Evolutionary conservation across 768 basidiomycete species (phyloP), one percentile per base, ranked within the genome.

Genomic region (Pseudohyphozyma bogoriensis): DNA sequence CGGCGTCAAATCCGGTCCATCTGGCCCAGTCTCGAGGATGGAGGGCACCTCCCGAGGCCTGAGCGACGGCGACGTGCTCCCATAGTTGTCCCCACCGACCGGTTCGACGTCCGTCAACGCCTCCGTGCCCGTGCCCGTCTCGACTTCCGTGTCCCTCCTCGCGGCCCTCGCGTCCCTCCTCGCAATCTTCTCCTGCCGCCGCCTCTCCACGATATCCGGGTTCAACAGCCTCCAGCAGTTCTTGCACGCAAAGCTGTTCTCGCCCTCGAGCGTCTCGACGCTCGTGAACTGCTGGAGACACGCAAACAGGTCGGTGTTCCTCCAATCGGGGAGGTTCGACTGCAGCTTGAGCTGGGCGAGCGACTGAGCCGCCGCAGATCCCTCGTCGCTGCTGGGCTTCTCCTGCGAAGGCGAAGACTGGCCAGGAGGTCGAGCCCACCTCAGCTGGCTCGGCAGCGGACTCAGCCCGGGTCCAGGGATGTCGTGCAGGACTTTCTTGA

Each of bases 171-270:
- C 51, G 5, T 15, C 26, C 26, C 36, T 35, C 51, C 51, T 20
- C 29, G 22, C 74, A 49, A 75, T 72, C 65, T 83, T 81, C 58
- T 79, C 73, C 22, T 53, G 86, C 85, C 44, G 55, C 42, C 60
- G 47, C 13, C 47, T 11, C 49, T 24, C 22, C 8, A 62, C 70
- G n/a, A 63, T 26, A 6, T 66, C 65, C 2, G 71, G 70, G 69
- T 89, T 82, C 58, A 81, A 83, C 37, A 89, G 83, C 77, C 89
- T 91, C 92, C 92, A 97, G 75, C 92, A 97, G 54, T 85, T 80
- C 65, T 85, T 80, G 72, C 92, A 97, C 0, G 90, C 90, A 55
- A 95, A 91, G 76, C 84, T 85, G 68, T 97, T 95, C 68, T 95
- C 92, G 0, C 89, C 89, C 67, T 95, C 87, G 36, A 97, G 76